Evolutionary conservation across 2,329 filamentous ascomycete species (phyloP).

Genomic region (Epichloe amarillans): DNA sequence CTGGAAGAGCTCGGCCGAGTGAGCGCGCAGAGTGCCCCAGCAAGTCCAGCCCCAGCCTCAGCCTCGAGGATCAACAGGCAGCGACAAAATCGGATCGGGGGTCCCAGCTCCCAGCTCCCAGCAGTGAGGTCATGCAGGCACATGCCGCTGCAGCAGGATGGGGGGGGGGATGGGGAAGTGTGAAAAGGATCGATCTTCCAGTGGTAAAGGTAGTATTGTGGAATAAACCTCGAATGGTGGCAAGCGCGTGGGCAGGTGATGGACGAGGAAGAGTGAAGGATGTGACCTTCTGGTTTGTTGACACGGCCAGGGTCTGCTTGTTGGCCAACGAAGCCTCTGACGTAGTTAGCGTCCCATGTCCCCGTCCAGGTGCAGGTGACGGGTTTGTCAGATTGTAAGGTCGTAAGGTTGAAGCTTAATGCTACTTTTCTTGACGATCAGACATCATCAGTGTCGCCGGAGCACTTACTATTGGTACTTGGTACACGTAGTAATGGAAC

Average conservation of each 20-base stretch:
- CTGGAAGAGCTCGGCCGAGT: background rate
- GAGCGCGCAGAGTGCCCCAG: too few relatives aligned
- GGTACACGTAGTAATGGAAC: too few relatives aligned
- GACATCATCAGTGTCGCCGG: background rate
- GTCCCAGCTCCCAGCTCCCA: background rate
- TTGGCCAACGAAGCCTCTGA: background rate
- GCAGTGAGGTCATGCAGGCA: conserved; percentile 1
- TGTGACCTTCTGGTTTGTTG: too few relatives aligned
- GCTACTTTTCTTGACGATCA: too few relatives aligned
- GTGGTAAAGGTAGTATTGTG: background rate
- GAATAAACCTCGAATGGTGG: background rate
- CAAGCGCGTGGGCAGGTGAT: background rate
- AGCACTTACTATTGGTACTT: background rate
- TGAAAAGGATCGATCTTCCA: background rate
- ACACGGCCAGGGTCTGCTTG: background rate
- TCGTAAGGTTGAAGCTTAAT: too few relatives aligned
- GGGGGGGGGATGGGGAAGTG: background rate
- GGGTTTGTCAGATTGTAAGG: background rate
- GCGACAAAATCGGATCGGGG: background rate
- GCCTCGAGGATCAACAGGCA: background rate
- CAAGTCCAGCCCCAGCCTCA: too few relatives aligned
- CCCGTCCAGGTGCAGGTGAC: background rate
- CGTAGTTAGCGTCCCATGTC: background rate
- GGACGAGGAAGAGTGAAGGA: background rate
- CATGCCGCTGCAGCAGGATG: background rate